Evolutionary conservation across 1,284 basidiomycete species (phyloP).

Genomic region (Tausonia pullulans): DNA sequence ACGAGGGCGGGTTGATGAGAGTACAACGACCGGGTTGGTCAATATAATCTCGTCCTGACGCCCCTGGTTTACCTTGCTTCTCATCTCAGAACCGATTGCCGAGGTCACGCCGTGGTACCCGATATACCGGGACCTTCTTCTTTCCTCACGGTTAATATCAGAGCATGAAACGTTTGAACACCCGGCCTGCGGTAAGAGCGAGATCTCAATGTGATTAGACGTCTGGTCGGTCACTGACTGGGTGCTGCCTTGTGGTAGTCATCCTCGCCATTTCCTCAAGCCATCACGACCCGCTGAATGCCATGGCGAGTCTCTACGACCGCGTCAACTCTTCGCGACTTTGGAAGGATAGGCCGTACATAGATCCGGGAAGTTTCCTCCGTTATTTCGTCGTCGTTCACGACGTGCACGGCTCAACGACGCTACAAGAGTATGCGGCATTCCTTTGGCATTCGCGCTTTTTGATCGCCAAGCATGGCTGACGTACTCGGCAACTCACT

Average conservation of each 20-base stretch:
- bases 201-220: not conserved
- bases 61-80: too few relatives aligned
- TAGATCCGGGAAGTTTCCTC: conserved; percentile 29
- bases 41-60: too few relatives aligned
- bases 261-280: conserved; percentile 32
- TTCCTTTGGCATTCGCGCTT: too few relatives aligned
- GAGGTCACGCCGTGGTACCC: conserved; percentile 29
- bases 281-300: conserved; percentile 28
- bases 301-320: conserved; percentile 26
- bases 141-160: conserved; percentile 30
- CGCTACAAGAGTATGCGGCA: not conserved
- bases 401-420: conserved; percentile 22
- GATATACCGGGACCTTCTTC: conserved; percentile 30
- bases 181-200: conserved; percentile 27
- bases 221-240: too few relatives aligned
- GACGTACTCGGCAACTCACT: not conserved
- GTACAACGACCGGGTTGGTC: too few relatives aligned
- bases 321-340: conserved; percentile 19
- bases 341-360: conserved; percentile 28
- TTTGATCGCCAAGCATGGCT: conserved; percentile 5
- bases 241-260: conserved; percentile 13
- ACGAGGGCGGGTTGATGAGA: too few relatives aligned
- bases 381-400: conserved; percentile 35
- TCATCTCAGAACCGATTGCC: too few relatives aligned
- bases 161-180: conserved; percentile 37